Evolutionary conservation across 371 early-diverging fungal genomes (phyloP), one percentile per base, ranked within the genome.

Genomic region (Zopfochytrium polystomum): DNA sequence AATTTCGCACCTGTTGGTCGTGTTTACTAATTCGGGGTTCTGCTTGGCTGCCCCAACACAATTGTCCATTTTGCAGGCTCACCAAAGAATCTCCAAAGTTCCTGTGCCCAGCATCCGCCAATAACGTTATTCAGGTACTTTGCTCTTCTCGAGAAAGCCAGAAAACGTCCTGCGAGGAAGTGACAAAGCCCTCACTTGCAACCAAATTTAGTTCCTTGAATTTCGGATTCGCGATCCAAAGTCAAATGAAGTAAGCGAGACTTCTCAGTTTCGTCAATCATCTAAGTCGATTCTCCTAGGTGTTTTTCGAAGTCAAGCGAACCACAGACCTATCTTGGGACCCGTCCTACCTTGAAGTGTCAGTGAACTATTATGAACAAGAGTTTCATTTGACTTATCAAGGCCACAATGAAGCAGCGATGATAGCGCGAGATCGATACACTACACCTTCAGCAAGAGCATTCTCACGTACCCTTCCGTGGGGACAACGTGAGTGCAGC

Each of bases 271-370:
- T 5, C 44, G 20, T 48, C 11, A 15, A 60, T 42, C 20, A n/a
- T 32, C 30, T 0, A 35, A 45, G 42, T 45, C 44, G 20, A 33
- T 27, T 31, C 33, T n/a, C 20, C 2, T 44, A 75, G 70, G 53
- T 68, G 3, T 60, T 73, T 30, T 76, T 72, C 56, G 67, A 73
- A 23, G 61, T 72, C 55, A 64, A 67, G 30, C 57, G 74, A 51
- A 70, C 77, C 13, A 47, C 60, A 1, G 52, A 57, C 25, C 1
- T 11, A 38, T 20, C 34, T 13, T 42, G 23, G 38, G 7, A 1
- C 18, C 22, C 23, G 13, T 38, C 15, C 11, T 22, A 35, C 20
- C n/a, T 13, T 27, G 34, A 15, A 15, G 7, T 18, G 30, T 7
- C 33, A 11, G 15, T n/a, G 26, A 51, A 22, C 2, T 23, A 44